Base-by-base conservation (phyloP, 306 rosid genomes). In the Cercis canadensis region DNA sequence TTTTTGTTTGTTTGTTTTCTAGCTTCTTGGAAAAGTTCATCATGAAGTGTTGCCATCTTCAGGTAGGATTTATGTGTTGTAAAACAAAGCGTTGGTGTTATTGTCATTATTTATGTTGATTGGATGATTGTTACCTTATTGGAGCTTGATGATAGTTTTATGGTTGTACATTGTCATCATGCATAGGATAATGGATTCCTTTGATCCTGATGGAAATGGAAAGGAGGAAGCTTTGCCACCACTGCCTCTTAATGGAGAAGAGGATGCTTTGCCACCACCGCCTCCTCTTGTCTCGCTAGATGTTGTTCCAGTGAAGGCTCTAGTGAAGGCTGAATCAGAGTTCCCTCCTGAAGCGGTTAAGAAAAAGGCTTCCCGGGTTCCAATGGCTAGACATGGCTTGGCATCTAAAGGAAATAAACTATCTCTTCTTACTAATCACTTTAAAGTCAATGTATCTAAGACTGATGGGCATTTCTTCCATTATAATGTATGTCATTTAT, bases 251-350 rank as follows among this genome's bases (percentile, higher is more conserved):
- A 80, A 84, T 55, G 82, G 77, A 24, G 74, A 43, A 56, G 88
- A 77, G 7, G 84, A 65, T n/a, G 54, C 69, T 0, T 65, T 93
- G 77, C 96, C 96, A 0, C 98, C 97, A 16, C 97, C 98, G 3
- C 97, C 98, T 31, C 88, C 97, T 0, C 75, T 80, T 52, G 88
- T 92, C 24, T 97, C 98, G 4, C 81, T 90, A 0, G 71, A 93
- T 80, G 70, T 93, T 41, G 85, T 90, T 50, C 98, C 94, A 2
- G 21, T 85, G 39, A 83, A n/a, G n/a, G n/a, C n/a, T n/a, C n/a
- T n/a, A n/a, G n/a, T n/a, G n/a, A n/a, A 79, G 53, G 75, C 57
- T 8, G 92, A 80, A 14, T 76, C 51, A 7, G 78, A 11, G 36
- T 12, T 57, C 9, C 37, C 66, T 55, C 65, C 63, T 2, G 91